Evolutionary conservation across 148 eudicot species (phyloP).

Genomic region (Chenopodium formosanum): DNA sequence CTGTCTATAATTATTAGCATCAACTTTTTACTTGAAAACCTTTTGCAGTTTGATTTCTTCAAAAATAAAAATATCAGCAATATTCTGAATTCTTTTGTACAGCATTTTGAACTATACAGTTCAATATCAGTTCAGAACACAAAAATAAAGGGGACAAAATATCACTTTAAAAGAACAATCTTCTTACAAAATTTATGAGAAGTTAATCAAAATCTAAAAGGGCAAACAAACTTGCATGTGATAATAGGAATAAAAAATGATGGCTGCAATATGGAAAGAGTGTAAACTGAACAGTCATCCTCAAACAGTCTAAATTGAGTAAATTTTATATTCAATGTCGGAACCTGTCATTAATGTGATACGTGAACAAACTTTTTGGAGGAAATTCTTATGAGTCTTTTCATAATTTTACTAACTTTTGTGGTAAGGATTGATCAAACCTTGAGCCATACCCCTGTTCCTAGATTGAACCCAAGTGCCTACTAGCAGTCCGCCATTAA

Average conservation of each 20-base stretch:
- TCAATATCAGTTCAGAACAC: background rate
- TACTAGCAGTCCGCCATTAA: background rate
- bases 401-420: background rate
- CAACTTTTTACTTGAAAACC: background rate
- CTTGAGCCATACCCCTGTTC: background rate
- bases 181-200: no score
- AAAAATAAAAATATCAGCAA: background rate
- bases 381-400: background rate
- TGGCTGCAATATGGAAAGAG: conserved; percentile 25
- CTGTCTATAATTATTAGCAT: background rate
- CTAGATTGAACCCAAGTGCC: background rate
- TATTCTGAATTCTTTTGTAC: background rate
- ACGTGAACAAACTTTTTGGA: background rate
- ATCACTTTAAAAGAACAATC: no score
- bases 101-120: background rate
- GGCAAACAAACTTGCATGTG: conserved; percentile 17
- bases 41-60: background rate
- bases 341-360: conserved; percentile 26
- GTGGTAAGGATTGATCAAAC: background rate
- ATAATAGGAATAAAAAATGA: conserved; percentile 1
- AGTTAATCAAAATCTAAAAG: background rate
- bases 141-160: background rate
- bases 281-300: conserved; percentile 26
- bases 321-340: conserved; percentile 14
- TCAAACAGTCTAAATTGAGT: background rate